These are phyloP conservation scores for Cunninghamia lanceolata DNA, from an alignment of 75 land plant genomes.

Conservation along the genomic window DNA sequence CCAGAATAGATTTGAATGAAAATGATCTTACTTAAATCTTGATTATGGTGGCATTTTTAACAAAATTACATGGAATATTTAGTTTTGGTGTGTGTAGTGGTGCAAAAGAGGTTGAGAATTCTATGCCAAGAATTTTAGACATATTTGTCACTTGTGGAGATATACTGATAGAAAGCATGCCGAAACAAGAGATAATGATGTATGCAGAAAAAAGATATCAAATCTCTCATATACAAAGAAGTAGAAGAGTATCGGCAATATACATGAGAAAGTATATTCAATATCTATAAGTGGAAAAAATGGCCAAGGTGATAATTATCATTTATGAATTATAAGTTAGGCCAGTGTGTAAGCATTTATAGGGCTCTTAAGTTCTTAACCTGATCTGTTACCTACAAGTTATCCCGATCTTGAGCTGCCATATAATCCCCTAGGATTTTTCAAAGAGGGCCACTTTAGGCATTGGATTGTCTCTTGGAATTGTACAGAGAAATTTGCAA, in stretches of 20 bases:
- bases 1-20: neutral
- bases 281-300: neutral
- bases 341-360: too few relatives aligned
- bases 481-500: neutral
- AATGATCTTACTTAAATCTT: neutral
- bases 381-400: too few relatives aligned
- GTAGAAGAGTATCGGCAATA: neutral
- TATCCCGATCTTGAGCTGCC: neutral
- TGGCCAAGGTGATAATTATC: neutral
- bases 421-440: neutral
- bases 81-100: neutral
- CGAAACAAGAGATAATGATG: neutral
- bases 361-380: too few relatives aligned
- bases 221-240: neutral
- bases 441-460: neutral
- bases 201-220: neutral
- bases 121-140: neutral
- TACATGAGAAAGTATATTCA: neutral
- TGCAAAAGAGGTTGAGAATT: neutral
- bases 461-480: too few relatives aligned
- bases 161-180: neutral
- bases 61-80: neutral
- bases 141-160: neutral
- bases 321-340: neutral
- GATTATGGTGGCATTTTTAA: neutral